Evolutionary conservation across 306 rosid species (phyloP), one percentile per base, ranked within the genome.

Genomic region (Cucurbita moschata): DNA sequence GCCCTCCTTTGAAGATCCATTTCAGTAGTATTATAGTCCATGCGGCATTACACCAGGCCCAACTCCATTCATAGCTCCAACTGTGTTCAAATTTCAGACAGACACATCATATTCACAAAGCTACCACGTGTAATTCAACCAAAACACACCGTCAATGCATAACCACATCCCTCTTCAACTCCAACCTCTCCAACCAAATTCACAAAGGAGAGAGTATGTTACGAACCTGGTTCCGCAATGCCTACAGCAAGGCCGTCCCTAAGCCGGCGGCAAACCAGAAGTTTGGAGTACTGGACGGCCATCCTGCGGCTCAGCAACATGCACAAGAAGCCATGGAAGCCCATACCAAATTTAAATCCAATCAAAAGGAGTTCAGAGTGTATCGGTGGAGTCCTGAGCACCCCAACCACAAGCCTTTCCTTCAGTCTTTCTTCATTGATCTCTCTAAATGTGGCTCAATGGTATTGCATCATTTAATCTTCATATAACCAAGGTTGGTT

Each of bases 371-470:
- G 79, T 80, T 85, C 76, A 50, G 53, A 66, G 69, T 82, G 3
- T 82, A 80, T 44, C 63, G 86, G 56, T 80, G 85, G 86, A 82
- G 38, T 78, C 86, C 85, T 23, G 67, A 82, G 38, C 71, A 16
- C 49, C 82, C 85, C 52, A 74, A 63, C 60, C 56, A 43, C 35
- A 80, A 72, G 76, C 85, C 86, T 43, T 74, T 30, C 73, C 85
- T 80, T 6, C 71, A 85, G 12, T 82, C 86, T 21, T 78, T 74
- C 76, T 82, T 76, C 15, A n/a, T 85, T 7, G 60, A 85, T 69
- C 81, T 82, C 74, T 68, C 82, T 40, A 50, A 76, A 5, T 71
- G 83, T 47, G 83, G 85, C 78, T 30, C 69, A 3, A 63, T 63
- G 69, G 30, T 21, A 47, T 11, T 43, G 4, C 43, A 40, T 40